phyloP scores from a whole-genome alignment of 371 early-diverging fungal species.

The Furculomyces boomerangus region DNA sequence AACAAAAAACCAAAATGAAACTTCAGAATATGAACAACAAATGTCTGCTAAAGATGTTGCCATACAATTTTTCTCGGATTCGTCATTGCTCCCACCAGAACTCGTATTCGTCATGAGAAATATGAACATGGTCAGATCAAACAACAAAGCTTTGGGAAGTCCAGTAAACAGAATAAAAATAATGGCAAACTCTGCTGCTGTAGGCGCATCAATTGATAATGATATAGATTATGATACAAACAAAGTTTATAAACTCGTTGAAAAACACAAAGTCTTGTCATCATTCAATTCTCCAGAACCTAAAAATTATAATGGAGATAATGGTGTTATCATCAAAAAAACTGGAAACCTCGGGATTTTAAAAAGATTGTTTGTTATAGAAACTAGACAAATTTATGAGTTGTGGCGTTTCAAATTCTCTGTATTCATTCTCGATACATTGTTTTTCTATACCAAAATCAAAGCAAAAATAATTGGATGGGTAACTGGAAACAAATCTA shows the following conservation, averaged over 20 bases:
- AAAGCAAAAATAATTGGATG: background rate
- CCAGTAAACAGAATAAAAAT: constrained; percentile 78
- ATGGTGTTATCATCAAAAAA: background rate
- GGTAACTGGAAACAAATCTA: background rate
- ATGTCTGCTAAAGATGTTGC: constrained; percentile 49
- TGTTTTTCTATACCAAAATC: background rate
- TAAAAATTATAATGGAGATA: background rate
- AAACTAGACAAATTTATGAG: background rate
- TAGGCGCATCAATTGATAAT: constrained; percentile 23
- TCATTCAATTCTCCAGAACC: background rate
- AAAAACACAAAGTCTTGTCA: background rate
- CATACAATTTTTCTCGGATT: constrained; percentile 45
- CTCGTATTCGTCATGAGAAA: constrained; percentile 79
- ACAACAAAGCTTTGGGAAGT: constrained; percentile 65
- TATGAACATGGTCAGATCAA: constrained; percentile 71
- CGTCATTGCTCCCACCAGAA: constrained; percentile 61
- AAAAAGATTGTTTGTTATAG: background rate
- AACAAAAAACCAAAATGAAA: constrained; percentile 10
- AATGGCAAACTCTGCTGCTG: constrained; percentile 70
- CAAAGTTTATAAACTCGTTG: background rate
- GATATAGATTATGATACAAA: background rate
- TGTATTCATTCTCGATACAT: background rate
- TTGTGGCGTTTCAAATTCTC: background rate
- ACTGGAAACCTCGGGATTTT: background rate
- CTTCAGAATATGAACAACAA: constrained; percentile 44